These are phyloP conservation scores for Tuber calosporum DNA, from an alignment of 495 filamentous ascomycete genomes.

Conservation along the genomic window DNA sequence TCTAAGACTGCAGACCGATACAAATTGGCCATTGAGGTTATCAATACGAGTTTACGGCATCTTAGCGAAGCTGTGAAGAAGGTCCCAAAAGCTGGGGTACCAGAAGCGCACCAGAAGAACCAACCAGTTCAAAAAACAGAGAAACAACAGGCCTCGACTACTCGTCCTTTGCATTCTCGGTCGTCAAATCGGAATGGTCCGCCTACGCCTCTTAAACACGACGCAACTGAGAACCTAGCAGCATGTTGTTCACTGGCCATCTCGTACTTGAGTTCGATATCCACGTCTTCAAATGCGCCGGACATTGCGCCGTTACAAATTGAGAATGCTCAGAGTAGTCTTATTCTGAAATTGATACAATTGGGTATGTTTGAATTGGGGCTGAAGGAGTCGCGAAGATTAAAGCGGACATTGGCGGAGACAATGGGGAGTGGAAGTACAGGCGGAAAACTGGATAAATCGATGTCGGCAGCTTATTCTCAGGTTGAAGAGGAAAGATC, in stretches of 20 bases:
- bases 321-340: constrained; percentile 71
- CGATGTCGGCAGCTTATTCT: constrained; percentile 29
- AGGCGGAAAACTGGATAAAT: constrained; percentile 16
- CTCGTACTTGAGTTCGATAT: constrained; percentile 57
- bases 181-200: constrained; percentile 32
- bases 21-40: constrained; percentile 69
- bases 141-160: constrained; percentile 6
- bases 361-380: constrained; percentile 69
- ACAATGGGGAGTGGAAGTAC: constrained; percentile 25
- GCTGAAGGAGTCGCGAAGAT: constrained; percentile 62
- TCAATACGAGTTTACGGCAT: constrained; percentile 67
- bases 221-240: constrained; percentile 46
- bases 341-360: constrained; percentile 64
- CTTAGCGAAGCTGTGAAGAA: constrained; percentile 66
- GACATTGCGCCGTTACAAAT: constrained; percentile 62
- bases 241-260: constrained; percentile 74
- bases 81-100: constrained; percentile 10
- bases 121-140: constrained; percentile 12
- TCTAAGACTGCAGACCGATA: constrained; percentile 34
- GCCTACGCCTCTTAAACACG: constrained; percentile 31
- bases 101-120: constrained; percentile 7
- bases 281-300: constrained; percentile 45
- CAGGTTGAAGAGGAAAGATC: constrained; percentile 44
- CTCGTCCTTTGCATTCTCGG: constrained; percentile 29
- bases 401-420: constrained; percentile 57